Base-by-base conservation (phyloP, 805 yeast genomes). In the Brettanomyces bruxellensis region DNA sequence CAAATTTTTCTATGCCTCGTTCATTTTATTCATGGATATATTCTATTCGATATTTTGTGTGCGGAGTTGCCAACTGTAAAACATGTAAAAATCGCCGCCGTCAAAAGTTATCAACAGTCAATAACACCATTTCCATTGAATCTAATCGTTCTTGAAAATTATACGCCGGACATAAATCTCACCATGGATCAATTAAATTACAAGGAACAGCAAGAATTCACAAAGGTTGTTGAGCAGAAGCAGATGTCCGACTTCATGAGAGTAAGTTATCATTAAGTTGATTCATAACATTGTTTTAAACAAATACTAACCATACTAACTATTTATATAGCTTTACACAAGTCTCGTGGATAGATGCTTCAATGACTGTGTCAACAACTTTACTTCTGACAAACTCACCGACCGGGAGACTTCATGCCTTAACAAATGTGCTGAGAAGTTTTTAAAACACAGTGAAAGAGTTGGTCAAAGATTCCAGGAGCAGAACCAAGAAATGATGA, bases 161-260 rank as follows among this genome's bases (percentile, higher is more conserved):
- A 18, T 18, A 18, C 18, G 18, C 18, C 18, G 18, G 18, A 18
- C 18, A 18, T 18, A 18, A 18, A 18, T 18, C 18, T 18, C 56
- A 76, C 57, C 45, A 91, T 91, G 99, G 99, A 91, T 63, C 95
- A 87, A 69, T 76, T 91, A 59, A 91, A 91, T 76, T 82, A 81
- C 64, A 86, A 87, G 66, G 99, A 91, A 72, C 98, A 93, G 71
- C 96, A 89, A 70, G 91, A 89, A 59, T 91, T 91, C 70, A 96
- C 89, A 70, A 90, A 83, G 67, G 72, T 91, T 53, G 95, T 91
- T 54, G 99, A 91, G 72, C 90, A 86, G 66, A 91, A 91, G 76
- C 99, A 91, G 71, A 90, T 93, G 96, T 86, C 86, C 69, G 99
- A 91, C 68, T 93, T 91, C 83, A 91, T 93, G 98, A 84, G 93